Evolutionary conservation across 208 protist genomes (phyloP).

Genomic region (Zelonia costaricensis): DNA sequence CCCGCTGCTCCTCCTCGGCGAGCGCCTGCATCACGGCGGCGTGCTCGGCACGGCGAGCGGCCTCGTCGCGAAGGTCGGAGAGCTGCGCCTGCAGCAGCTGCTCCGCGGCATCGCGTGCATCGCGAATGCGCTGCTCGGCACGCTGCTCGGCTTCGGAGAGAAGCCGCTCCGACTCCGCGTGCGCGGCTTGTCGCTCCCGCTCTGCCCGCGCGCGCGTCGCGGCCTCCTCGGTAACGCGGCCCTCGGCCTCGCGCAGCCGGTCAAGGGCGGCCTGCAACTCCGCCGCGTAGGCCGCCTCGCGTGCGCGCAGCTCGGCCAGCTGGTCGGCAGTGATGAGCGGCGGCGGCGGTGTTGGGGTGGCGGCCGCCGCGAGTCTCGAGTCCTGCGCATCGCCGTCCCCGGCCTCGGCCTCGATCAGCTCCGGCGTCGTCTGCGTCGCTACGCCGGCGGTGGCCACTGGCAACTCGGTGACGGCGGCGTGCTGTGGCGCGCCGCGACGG

Average conservation of each 20-base stretch:
- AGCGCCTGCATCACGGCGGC: conserved; percentile 41
- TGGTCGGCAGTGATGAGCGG: conserved; percentile 23
- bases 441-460: no score
- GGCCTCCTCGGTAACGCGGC: conserved; percentile 49
- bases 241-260: conserved; percentile 62
- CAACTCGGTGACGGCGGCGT: not conserved
- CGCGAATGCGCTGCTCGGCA: conserved; percentile 53
- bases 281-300: conserved; percentile 31
- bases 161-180: conserved; percentile 33
- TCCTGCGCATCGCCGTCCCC: not conserved
- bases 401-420: not conserved
- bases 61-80: conserved; percentile 35
- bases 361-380: not conserved
- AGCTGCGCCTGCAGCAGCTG: conserved; percentile 36
- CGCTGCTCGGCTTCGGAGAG: conserved; percentile 45
- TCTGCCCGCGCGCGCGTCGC: conserved; percentile 33
- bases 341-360: conserved; percentile 4
- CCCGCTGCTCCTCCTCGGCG: conserved; percentile 49
- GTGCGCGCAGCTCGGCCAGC: conserved; percentile 27
- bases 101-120: conserved; percentile 40
- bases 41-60: conserved; percentile 40
- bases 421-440: no score
- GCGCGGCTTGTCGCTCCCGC: conserved; percentile 23
- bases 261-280: conserved; percentile 46
- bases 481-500: not conserved